Evolutionary conservation across 768 basidiomycete genomes (phyloP), one percentile per base, ranked within the genome.

Genomic region (Lepiota brunneoincarnata): DNA sequence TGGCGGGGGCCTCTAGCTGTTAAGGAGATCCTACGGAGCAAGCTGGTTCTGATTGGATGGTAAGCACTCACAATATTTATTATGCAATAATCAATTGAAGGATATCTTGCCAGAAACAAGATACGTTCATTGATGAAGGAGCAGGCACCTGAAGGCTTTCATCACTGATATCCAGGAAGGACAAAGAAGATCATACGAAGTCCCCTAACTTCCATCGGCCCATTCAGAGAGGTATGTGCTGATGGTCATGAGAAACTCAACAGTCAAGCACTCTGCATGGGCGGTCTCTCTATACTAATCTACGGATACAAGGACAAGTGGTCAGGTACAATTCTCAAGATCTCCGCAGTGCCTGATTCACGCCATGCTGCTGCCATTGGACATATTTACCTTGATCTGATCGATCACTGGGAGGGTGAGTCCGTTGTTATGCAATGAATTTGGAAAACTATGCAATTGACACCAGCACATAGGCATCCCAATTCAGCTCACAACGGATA

Each of bases 251-350:
- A 54, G 34, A 54, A 54, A 24, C 34, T 54, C 17, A 45, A 45
- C 12, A 36, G 34, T 10, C 43, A 64, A 31, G 65, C 61, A 2
- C 56, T 68, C 1, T 41, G 40, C 14, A 67, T 67, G 64, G 66
- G 64, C 12, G 61, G 58, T 21, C 62, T 66, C 26, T 52, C 58
- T 5, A 48, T 68, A 6, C 50, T 46, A 6, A 65, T 65, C 2
- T 67, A 68, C 48, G 61, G 56, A 3, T 54, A 61, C 39, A 61
- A 64, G 21, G 64, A 65, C 41, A 60, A 67, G 47, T 65, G 61
- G 62, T 60, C 58, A 20, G 54, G 58, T 2, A 59, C 56, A 20
- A 24, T 67, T 14, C 46, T 64, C 4, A 58, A 67, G 20, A 55
- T 67, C 6, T 59, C 53, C 12, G 63, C 59, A 1, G 47, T 65